Conservation (phyloP, 2,329 filamentous ascomycete genomes). For the Trichoderma asperellum region DNA sequence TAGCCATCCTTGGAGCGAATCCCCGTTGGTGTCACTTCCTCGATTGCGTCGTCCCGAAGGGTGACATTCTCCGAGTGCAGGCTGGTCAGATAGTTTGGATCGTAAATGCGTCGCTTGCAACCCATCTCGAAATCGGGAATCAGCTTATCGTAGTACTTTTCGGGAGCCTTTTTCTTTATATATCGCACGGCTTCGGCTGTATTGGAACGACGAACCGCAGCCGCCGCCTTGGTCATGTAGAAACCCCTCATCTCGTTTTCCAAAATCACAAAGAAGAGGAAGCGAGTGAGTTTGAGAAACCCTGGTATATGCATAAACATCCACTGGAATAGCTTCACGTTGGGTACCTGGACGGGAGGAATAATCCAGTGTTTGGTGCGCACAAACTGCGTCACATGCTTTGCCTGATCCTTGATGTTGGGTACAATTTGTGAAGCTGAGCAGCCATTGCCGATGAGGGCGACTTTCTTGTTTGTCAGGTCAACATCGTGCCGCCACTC, state of each 20-base stretch:
- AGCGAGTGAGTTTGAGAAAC: constrained; percentile 43
- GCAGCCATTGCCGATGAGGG: constrained; percentile 60
- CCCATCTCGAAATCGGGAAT: constrained; percentile 65
- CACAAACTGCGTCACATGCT: constrained; percentile 47
- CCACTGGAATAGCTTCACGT: constrained; percentile 30
- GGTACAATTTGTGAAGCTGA: constrained; percentile 59
- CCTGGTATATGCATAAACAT: constrained; percentile 56
- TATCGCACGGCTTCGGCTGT: constrained; percentile 47
- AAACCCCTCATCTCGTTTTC: constrained; percentile 46
- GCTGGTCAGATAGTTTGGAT: constrained; percentile 57
- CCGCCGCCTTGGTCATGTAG: constrained; percentile 43
- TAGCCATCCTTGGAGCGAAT: constrained; percentile 46
- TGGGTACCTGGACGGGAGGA: constrained; percentile 37
- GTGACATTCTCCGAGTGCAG: constrained; percentile 54
- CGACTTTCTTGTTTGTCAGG: constrained; percentile 52
- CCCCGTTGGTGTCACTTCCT: constrained; percentile 50
- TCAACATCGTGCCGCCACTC: constrained; percentile 57
- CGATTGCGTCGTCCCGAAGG: constrained; percentile 53
- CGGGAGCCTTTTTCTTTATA: constrained; percentile 52
- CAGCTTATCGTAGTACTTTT: constrained; percentile 64
- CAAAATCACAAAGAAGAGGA: constrained; percentile 47
- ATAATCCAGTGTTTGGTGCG: constrained; percentile 50
- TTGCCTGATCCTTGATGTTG: constrained; percentile 44
- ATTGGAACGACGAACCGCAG: constrained; percentile 42
- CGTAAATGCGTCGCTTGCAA: constrained; percentile 67